Conservation (phyloP, 2,329 filamentous ascomycete species). For the Shiraia bambusicola region DNA sequence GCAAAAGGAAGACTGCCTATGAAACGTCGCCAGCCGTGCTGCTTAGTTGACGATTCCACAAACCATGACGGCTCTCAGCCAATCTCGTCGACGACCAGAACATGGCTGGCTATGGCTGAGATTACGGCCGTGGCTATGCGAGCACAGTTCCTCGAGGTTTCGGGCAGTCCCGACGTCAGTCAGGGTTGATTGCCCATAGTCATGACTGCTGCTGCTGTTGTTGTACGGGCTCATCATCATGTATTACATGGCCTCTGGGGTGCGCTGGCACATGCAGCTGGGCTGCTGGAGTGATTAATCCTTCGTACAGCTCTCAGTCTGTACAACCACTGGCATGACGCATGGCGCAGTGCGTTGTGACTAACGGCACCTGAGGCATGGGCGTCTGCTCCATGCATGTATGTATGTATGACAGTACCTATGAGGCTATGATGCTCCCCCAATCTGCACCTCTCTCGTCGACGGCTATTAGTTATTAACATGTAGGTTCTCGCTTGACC, state of each 20-base stretch:
- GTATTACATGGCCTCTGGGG: conserved; percentile 11
- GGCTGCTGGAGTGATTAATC: conserved; percentile 7
- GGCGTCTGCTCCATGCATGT: background rate
- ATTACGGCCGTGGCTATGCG: conserved; percentile 12
- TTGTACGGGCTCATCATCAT: conserved; percentile 1
- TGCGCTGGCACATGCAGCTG: conserved; percentile 29
- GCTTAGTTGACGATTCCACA: background rate
- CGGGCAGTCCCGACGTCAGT: background rate
- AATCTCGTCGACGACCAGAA: conserved; percentile 13
- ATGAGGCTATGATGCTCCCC: too few species aligned
- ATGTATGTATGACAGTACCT: too few species aligned
- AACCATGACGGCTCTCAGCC: conserved; percentile 2
- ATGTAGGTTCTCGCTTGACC: conserved; percentile 1
- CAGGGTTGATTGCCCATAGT: background rate
- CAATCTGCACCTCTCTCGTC: conserved; percentile 1
- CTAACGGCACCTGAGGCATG: conserved; percentile 26
- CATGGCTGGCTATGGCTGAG: conserved; percentile 11
- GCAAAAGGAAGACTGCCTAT: conserved; percentile 17
- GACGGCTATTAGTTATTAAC: conserved; percentile 2
- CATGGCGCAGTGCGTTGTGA: conserved; percentile 35
- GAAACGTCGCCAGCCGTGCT: conserved; percentile 3
- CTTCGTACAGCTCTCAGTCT: conserved; percentile 12
- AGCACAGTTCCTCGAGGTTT: background rate
- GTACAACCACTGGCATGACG: conserved; percentile 23
- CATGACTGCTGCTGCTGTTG: background rate